Base-by-base conservation (phyloP, 805 yeast genomes). In the Saccharomycopsis sp. region DNA sequence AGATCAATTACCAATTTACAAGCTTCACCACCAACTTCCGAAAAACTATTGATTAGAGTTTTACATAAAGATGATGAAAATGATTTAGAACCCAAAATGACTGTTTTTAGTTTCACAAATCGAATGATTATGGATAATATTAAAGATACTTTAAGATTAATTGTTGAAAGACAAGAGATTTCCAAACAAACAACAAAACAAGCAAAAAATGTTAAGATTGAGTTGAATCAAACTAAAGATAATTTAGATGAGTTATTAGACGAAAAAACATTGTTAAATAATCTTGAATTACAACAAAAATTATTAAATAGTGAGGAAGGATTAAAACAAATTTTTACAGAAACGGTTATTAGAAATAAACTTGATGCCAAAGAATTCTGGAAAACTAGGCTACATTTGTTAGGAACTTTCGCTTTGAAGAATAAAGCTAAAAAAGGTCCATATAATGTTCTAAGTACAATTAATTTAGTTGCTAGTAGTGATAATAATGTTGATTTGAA, bases 401-500 rank as follows among this genome's bases (percentile, higher is more conserved):
- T 92, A 41, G 64, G 97, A 40, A 86, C 96, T 0, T 85, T 74
- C 61, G 96, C 96, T 1, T 70, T 92, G 48, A 74, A 89, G 6
- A 72, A 75, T 14, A 73, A 86, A 17, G 98, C 92, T 55, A 82
- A 83, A 49, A 68, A 80, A 37, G 98, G 98, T 0, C 92, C 95
- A 0, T 92, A 88, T 57, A 92, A 92, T 54, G 97, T 92, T 0
- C 63, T 92, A 39, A 81, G 95, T 33, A 86, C 97, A 0, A 89
- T 92, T 48, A 85, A 83, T 53, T 96, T 97, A 0, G 89, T 86
- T 5, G 95, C 96, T 0, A 78, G 94, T 0, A 74, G 85, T 40
- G 97, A 89, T 54, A 89, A 89, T 59, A 85, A 86, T 56, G 95
- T 89, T 42, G 88, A 87, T 58, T 95, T 92, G 36, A 80, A 87